phyloP scores from a whole-genome alignment of 176 grass and related monocot species.

The Cymbopogon citratus region DNA sequence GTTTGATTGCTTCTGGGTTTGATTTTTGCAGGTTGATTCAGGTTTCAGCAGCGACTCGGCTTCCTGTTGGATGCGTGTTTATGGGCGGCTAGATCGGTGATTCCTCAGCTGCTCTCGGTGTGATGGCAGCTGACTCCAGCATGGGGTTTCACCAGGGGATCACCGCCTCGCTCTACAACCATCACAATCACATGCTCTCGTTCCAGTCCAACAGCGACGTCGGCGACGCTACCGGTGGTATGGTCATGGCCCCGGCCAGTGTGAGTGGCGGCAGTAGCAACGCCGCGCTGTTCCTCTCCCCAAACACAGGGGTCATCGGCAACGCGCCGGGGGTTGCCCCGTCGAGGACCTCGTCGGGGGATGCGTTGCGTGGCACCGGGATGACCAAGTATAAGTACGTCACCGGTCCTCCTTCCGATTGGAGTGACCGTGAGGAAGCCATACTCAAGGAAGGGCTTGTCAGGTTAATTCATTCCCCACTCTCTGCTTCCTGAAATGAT shows the following conservation, averaged over 20 bases:
- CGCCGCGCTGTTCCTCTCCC: conserved; percentile 38
- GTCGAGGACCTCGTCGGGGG: conserved; percentile 50
- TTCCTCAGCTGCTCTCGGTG: conserved; percentile 7
- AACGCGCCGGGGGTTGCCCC: conserved; percentile 40
- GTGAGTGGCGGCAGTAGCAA: conserved; percentile 39
- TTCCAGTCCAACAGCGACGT: conserved; percentile 64
- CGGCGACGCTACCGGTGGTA: conserved; percentile 12
- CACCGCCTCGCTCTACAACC: conserved; percentile 58
- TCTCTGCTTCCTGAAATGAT: neutral
- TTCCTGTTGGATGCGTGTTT: neutral
- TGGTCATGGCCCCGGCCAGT: conserved; percentile 30
- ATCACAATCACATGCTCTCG: conserved; percentile 73
- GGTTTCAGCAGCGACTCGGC: conserved; percentile 17
- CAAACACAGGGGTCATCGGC: conserved; percentile 25
- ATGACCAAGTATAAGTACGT: conserved; percentile 58
- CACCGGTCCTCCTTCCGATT: conserved; percentile 46
- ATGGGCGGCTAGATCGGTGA: conserved; percentile 30
- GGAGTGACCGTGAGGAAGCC: conserved; percentile 59
- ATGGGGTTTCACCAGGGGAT: conserved; percentile 79
- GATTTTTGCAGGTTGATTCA: conserved; percentile 42
- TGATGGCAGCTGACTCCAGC: conserved; percentile 79
- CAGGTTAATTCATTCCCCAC: conserved; percentile 32
- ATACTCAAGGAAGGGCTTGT: conserved; percentile 70
- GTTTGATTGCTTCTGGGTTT: neutral
- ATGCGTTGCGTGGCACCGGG: conserved; percentile 28